Evolutionary conservation across 1,139 yeast species (phyloP), one percentile per base, ranked within the genome.

Genomic region (Hyphopichia fennica): DNA sequence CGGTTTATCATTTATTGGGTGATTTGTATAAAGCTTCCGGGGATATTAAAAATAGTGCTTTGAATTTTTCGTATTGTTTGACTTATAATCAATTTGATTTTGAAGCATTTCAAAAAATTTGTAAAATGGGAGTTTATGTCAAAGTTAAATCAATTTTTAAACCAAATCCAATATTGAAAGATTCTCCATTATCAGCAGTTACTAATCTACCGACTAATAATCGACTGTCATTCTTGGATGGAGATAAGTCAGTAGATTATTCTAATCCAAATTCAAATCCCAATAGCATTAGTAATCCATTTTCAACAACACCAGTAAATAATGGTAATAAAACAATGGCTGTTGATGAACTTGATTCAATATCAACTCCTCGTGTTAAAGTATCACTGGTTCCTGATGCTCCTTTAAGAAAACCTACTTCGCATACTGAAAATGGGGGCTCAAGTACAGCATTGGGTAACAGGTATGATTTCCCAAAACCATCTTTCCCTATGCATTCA

Each of bases 61-160:
- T 83, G 40, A 77, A 81, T 53, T 87, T 84, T 60, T 77, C 87
- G 0, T 79, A 77, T 49, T 87, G 95, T 0, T 69, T 89, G 43
- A 79, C 80, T 45, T 63, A 75, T 45, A 87, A 93, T 58, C 96
- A 95, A 20, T 88, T 75, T 58, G 75, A 89, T 40, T 90, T 95
- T 77, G 97, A 89, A 56, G 91, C 97, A 0, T 81, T 87, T 48
- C 89, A 86, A 52, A 83, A 84, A 35, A 67, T 93, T 38, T 83
- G 93, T 55, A 76, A 77, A 45, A 68, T 87, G 57, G 91, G 93
- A 11, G 87, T 85, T 20, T 77, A 80, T 46, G 75, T 88, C 20
- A 74, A 80, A 40, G 82, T 83, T 8, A 78, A 79, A 42, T 69
- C 84, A 7, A 75, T 88, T 34, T 87, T 77, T 61, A 78, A 75